Base-by-base conservation (phyloP, 306 rosid species). In the Trifolium pratense region DNA sequence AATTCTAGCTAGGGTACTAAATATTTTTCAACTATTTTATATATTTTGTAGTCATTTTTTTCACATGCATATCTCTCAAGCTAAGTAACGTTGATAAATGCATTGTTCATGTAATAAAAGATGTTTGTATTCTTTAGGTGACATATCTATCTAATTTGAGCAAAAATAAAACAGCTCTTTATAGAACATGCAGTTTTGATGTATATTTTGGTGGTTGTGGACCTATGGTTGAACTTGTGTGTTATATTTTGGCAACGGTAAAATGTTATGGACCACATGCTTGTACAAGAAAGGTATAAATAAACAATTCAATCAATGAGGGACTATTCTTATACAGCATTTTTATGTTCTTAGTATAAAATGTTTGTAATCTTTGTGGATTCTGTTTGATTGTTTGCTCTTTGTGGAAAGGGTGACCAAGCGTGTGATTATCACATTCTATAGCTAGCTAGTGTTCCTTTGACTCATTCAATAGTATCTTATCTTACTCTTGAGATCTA, bases 351-450 rank as follows among this genome's bases (percentile, higher is more conserved):
- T n/a, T 66, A 15, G 18, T 55, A 55, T 29, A 10, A 26, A 53
- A 53, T 56, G 36, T 40, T 66, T 40, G 73, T 66, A 17, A 40
- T 40, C 12, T 17, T 75, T 75, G 79, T 39, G 12, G 36, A 75
- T 66, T 40, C 48, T 66, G 46, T 66, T 9, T 42, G 56, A 56
- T 66, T 75, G 23, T 45, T 75, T 21, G 25, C 76, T 31, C 5
- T 25, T 64, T 74, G 55, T 21, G 34, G 48, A 18, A 49, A 75
- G 11, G 65, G 66, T 37, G 75, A 55, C 55, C 17, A 18, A 52
- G 64, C 20, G 43, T 70, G n/a, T n/a, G n/a, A n/a, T n/a, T n/a
- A n/a, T n/a, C n/a, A n/a, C n/a, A n/a, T n/a, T n/a, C n/a, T n/a
- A n/a, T n/a, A n/a, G n/a, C n/a, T n/a, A n/a, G n/a, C n/a, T n/a